Conservation (phyloP, 176 grass and related monocot species). For the Triticum turgidum region DNA sequence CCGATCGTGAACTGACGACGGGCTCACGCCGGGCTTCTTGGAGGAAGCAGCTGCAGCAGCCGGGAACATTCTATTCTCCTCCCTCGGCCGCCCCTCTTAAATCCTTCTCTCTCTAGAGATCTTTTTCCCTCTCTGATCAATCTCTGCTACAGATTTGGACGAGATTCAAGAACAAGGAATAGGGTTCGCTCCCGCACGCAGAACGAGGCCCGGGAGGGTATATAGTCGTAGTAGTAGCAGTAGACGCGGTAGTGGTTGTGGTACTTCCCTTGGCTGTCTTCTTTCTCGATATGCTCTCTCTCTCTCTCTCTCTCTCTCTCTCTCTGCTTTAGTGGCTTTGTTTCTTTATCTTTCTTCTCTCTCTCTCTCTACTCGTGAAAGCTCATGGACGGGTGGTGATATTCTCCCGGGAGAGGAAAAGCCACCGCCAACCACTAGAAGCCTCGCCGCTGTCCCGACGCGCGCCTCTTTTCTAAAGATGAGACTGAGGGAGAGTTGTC, state of each 20-base stretch:
- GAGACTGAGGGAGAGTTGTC: constrained; percentile 19
- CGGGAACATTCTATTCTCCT: constrained; percentile 82
- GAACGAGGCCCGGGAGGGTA: constrained; percentile 28
- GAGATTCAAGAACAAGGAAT: constrained; percentile 99
- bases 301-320: constrained; percentile 22
- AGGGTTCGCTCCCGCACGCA: constrained; percentile 73
- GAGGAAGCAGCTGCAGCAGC: constrained; percentile 31
- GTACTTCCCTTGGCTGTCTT: constrained; percentile 41
- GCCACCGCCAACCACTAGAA: constrained; percentile 63
- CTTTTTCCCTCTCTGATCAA: constrained; percentile 47
- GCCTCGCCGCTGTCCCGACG: constrained; percentile 34
- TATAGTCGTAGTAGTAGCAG: not conserved
- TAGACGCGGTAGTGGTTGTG: constrained; percentile 15
- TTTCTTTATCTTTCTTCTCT: constrained; percentile 25
- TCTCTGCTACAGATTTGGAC: constrained; percentile 59
- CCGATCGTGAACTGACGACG: constrained; percentile 51
- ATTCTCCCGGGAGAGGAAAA: constrained; percentile 52
- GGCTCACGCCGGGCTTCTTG: constrained; percentile 71
- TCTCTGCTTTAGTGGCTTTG: constrained; percentile 49
- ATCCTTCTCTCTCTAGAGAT: constrained; percentile 63
- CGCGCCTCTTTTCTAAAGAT: constrained; percentile 43
- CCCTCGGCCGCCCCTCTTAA: constrained; percentile 37
- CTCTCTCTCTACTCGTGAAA: constrained; percentile 36
- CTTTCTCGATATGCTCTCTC: constrained; percentile 34
- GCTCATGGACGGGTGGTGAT: constrained; percentile 53